These are phyloP conservation scores for Aquilaria agallochum DNA, from an alignment of 441 rosid genomes.

Conservation along the genomic window DNA sequence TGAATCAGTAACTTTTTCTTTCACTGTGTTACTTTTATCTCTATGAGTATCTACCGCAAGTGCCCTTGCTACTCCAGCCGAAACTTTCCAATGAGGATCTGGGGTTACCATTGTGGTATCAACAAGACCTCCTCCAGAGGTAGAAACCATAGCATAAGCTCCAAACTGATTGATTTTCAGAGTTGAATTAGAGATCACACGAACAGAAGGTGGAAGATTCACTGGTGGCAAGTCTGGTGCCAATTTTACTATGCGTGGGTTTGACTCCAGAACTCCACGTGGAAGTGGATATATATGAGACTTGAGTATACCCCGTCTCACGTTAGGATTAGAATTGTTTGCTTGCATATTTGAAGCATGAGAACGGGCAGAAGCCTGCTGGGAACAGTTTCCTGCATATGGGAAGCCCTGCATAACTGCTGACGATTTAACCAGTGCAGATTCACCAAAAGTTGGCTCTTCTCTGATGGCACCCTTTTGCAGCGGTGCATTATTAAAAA, in stretches of 20 bases:
- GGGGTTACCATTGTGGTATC: conserved; percentile 32
- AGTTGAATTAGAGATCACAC: conserved; percentile 75
- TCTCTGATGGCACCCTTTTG: conserved; percentile 29
- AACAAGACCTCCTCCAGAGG: conserved; percentile 20
- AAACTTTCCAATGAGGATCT: conserved; percentile 16
- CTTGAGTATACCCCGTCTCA: conserved; percentile 27
- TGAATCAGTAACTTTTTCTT: conserved; percentile 28
- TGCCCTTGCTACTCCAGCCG: conserved; percentile 21
- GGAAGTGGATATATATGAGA: conserved; percentile 43
- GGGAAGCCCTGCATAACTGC: conserved; percentile 32
- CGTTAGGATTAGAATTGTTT: conserved; percentile 25
- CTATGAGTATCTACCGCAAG: conserved; percentile 18
- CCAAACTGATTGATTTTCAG: conserved; percentile 44
- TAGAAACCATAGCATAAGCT: conserved; percentile 29
- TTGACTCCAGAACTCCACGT: conserved; percentile 39
- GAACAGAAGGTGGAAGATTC: conserved; percentile 91
- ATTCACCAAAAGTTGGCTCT: conserved; percentile 25
- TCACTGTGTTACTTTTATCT: conserved; percentile 29
- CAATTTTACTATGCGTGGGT: conserved; percentile 67
- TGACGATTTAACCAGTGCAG: conserved; percentile 30
- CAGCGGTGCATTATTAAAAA: conserved; percentile 17
- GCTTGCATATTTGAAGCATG: conserved; percentile 25
- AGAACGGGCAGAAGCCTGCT: conserved; percentile 23
- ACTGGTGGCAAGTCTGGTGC: conserved; percentile 95
- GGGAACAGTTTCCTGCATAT: conserved; percentile 21